phyloP scores from a whole-genome alignment of 352 stramenopile genomes.

The Pythium apleroticum region DNA sequence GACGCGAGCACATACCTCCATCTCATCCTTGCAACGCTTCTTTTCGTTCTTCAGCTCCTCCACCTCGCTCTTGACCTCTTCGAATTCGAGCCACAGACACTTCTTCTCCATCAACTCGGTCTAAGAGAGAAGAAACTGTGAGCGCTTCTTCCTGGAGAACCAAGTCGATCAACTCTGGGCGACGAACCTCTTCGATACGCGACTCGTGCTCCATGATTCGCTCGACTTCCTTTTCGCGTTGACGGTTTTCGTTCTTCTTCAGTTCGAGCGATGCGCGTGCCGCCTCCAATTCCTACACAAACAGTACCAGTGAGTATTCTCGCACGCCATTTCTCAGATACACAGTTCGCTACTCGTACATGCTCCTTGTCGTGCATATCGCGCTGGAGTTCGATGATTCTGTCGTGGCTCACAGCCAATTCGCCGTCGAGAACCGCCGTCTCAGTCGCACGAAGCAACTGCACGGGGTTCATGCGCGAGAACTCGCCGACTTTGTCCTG shows the following conservation, averaged over 20 bases:
- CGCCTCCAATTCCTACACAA: slow-evolving; percentile 61
- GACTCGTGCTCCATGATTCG: slow-evolving; percentile 81
- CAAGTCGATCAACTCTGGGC: too few species aligned
- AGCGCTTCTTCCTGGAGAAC: too few species aligned
- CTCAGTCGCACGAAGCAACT: slow-evolving; percentile 80
- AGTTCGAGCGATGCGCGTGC: slow-evolving; percentile 63
- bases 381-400: slow-evolving; percentile 76
- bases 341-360: slow-evolving; percentile 29
- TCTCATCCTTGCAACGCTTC: slow-evolving; percentile 59
- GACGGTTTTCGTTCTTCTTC: slow-evolving; percentile 81
- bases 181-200: slow-evolving; percentile 65
- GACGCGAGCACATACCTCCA: slow-evolving; percentile 39
- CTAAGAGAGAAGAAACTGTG: slow-evolving; percentile 38
- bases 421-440: slow-evolving; percentile 73
- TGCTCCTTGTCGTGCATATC: slow-evolving; percentile 71
- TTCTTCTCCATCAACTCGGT: slow-evolving; percentile 87
- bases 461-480: slow-evolving; percentile 76
- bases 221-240: slow-evolving; percentile 85
- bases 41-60: slow-evolving; percentile 70
- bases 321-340: background rate
- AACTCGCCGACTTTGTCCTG: slow-evolving; percentile 96
- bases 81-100: slow-evolving; percentile 82
- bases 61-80: slow-evolving; percentile 69
- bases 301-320: background rate
- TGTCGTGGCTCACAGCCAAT: slow-evolving; percentile 66